Evolutionary conservation across 345 rosid species (phyloP), one percentile per base, ranked within the genome.

Genomic region (Geranium rotundifolium): DNA sequence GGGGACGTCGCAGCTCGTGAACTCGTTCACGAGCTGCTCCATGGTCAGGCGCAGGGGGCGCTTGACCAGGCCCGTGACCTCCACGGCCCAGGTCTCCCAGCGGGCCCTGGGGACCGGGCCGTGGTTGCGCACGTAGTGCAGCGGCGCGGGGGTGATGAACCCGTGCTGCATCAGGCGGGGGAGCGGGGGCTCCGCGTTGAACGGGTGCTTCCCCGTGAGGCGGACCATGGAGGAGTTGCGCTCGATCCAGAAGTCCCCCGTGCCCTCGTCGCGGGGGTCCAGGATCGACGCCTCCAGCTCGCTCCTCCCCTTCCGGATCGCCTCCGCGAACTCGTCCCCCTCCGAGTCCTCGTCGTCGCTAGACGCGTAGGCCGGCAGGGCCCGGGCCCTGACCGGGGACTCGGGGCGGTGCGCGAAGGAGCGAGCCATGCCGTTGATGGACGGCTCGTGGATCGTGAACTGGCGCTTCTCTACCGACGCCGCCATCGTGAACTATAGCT

Each of bases 191-290:
- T 90, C 99, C 0, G 84, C 77, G 85, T 93, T 93, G 77, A 87
- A 93, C 0, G 99, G 99, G 63, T 93, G 97, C 63, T 93, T 93
- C 46, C 99, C 97, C 1, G 97, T 86, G 78, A 90, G 95, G 30
- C 99, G 99, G 66, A 93, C 77, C 96, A 90, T 83, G 19, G 85
- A 58, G 1, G 89, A 69, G 81, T 90, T 86, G 4, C 99, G 90
- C 63, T 83, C 74, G 66, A 93, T 76, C 99, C 99, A 93, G 41
- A 67, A 70, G 52, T 93, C 97, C 1, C 89, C 79, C 0, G 96
- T 93, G 19, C 73, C 81, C 69, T 84, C 95, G 54, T 93, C 97
- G 49, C 95, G 66, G 0, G 83, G 67, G 70, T 93, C 99, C 6
- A 77, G 13, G 62, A 77, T 41, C 66, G 99, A 82, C 17, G 84